phyloP scores from a whole-genome alignment of 2,329 filamentous ascomycete genomes.

The Paecilomyces fulvus region DNA sequence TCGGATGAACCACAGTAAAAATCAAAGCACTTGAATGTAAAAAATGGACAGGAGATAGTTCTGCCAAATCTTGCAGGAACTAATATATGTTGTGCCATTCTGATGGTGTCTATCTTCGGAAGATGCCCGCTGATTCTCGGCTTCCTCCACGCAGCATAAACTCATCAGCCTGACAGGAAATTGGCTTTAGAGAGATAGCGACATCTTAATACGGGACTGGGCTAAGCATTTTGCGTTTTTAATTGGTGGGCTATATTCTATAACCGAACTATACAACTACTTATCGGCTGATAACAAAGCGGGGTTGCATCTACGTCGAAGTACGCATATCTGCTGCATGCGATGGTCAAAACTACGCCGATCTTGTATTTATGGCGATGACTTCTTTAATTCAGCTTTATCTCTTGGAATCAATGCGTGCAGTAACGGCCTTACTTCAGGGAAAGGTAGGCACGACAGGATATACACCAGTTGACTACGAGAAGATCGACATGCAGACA shows the following conservation, averaged over 20 bases:
- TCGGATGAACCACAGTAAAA: background rate
- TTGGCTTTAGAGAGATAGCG: background rate
- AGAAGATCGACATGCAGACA: background rate
- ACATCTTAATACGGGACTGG: background rate
- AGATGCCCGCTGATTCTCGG: background rate
- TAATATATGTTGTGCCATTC: background rate
- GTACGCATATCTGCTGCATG: background rate
- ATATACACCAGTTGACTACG: background rate
- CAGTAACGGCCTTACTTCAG: background rate
- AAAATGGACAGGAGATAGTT: background rate
- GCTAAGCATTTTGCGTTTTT: constrained; percentile 5
- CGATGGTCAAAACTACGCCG: background rate
- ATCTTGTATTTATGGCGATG: background rate
- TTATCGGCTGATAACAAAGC: background rate
- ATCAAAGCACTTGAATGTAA: background rate
- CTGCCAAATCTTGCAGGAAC: background rate
- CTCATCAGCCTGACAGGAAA: background rate
- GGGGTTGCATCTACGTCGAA: background rate
- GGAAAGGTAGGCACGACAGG: background rate
- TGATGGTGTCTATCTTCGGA: background rate
- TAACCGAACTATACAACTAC: background rate
- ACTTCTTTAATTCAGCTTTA: background rate
- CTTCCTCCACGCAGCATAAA: background rate
- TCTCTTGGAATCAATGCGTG: background rate
- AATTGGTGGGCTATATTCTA: background rate